Evolutionary conservation across 2,329 filamentous ascomycete species (phyloP), one percentile per base, ranked within the genome.

Genomic region (Verruconis gallopava): DNA sequence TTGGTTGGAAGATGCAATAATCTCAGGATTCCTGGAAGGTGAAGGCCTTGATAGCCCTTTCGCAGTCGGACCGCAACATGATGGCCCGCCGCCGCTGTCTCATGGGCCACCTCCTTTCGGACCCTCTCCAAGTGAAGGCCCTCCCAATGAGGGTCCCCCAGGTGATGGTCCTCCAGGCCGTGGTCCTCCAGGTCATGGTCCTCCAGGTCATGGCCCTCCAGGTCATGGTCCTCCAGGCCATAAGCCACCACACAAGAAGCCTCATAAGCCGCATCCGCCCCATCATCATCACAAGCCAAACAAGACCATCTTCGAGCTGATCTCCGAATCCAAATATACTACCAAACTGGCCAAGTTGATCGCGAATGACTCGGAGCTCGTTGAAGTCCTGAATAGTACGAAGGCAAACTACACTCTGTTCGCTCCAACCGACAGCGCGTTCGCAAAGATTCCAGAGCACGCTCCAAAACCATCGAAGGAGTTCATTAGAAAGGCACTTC

Each of bases 381-480:
- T 89, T 25, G 59, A 80, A 42, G 58, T 77, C 3, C 72, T 95
- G 20, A 91, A 93, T 62, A 73, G 73, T 53, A 89, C 83, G 2
- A 63, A 72, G 25, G 67, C 73, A 17, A 88, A 89, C 59, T 75
- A 80, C 54, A 94, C 88, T 1, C 61, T 91, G 39, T 93, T 94
- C 53, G 81, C 83, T 2, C 88, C 88, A 0, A 77, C 74, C 1
- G 76, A 94, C 56, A 65, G 69, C 38, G 85, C 85, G 0, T 89
- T 95, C 51, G 74, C 80, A 45, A 74, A 72, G 61, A 68, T 77
- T 40, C 71, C 71, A 1, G 60, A 72, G 47, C 61, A 72, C 45
- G 64, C 61, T 40, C 61, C 58, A 52, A 77, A 84, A 62, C 79
- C 78, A 3, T 71, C 72, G 44, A 79, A 85, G 59, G 78, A 89